Conservation (phyloP, 768 basidiomycete genomes). For the Lentinula aciculospora region DNA sequence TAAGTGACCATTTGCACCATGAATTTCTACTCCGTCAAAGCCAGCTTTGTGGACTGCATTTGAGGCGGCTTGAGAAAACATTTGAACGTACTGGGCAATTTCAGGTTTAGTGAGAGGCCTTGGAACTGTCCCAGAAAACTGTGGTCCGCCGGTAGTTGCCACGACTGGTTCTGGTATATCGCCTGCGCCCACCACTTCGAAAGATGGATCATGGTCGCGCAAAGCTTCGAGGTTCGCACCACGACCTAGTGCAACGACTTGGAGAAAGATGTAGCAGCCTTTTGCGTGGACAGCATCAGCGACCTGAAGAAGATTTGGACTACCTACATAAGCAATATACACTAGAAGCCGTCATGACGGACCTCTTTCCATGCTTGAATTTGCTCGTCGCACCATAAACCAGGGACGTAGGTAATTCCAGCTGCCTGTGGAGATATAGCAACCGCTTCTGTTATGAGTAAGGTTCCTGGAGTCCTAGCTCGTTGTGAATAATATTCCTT, state of each 20-base stretch:
- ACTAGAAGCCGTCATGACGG: neutral
- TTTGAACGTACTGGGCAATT: constrained; percentile 27
- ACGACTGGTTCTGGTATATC: constrained; percentile 11
- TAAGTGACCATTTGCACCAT: constrained; percentile 18
- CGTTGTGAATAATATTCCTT: constrained; percentile 33
- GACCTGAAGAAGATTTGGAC: constrained; percentile 16
- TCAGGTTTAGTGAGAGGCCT: constrained; percentile 29
- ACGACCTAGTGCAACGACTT: constrained; percentile 40
- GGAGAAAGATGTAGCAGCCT: constrained; percentile 32
- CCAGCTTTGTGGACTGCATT: constrained; percentile 37
- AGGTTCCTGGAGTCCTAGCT: constrained; percentile 28
- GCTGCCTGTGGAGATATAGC: constrained; percentile 25
- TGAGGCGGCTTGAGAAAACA: constrained; percentile 34
- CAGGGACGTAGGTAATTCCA: constrained; percentile 33
- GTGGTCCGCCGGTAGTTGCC: constrained; percentile 10
- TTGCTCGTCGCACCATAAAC: constrained; percentile 47
- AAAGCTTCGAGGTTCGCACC: constrained; percentile 9
- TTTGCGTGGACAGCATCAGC: constrained; percentile 36
- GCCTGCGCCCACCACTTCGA: constrained; percentile 10
- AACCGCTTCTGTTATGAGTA: constrained; percentile 43
- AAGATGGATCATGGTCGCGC: neutral
- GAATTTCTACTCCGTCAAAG: constrained; percentile 49
- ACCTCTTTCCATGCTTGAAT: constrained; percentile 48
- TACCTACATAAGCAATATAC: neutral
- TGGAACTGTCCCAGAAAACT: constrained; percentile 10